These are phyloP conservation scores for Trypanosomatidae sp. DNA, from an alignment of 208 protist species.

Conservation along the genomic window DNA sequence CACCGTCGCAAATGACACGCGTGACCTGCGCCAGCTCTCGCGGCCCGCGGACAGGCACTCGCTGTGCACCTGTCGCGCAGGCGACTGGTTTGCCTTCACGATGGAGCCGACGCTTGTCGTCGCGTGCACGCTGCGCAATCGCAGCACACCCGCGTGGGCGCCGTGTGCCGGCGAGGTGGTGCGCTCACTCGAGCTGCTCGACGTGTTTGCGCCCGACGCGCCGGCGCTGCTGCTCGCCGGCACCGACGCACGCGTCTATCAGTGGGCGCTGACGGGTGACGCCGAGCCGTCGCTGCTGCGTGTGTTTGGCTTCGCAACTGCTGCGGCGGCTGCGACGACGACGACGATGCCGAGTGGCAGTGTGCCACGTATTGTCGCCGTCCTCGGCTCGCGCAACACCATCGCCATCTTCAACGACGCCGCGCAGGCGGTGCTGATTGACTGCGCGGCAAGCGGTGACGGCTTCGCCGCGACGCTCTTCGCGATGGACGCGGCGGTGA, in stretches of 20 bases:
- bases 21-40: constrained; percentile 31
- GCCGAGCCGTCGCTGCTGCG: constrained; percentile 57
- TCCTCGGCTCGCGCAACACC: constrained; percentile 42
- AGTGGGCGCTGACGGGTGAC: constrained; percentile 59
- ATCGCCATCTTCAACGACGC: constrained; percentile 68
- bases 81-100: constrained; percentile 82
- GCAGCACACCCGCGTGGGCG: constrained; percentile 60
- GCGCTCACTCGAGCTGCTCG: constrained; percentile 38
- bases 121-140: constrained; percentile 73
- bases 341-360: background rate
- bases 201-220: constrained; percentile 6
- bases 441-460: constrained; percentile 2
- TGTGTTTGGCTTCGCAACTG: constrained; percentile 25
- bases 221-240: constrained; percentile 34
- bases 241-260: constrained; percentile 20
- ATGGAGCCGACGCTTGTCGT: constrained; percentile 39
- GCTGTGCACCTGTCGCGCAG: constrained; percentile 42
- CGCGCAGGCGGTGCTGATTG: constrained; percentile 30
- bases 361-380: constrained; percentile 18
- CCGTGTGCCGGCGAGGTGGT: constrained; percentile 42
- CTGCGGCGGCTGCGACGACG: background rate
- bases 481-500: constrained; percentile 7
- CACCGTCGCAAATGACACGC: constrained; percentile 26
- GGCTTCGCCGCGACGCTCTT: constrained; percentile 21
- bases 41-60: constrained; percentile 11